Base-by-base conservation (phyloP, 768 basidiomycete genomes). In the Epithele typhae region DNA sequence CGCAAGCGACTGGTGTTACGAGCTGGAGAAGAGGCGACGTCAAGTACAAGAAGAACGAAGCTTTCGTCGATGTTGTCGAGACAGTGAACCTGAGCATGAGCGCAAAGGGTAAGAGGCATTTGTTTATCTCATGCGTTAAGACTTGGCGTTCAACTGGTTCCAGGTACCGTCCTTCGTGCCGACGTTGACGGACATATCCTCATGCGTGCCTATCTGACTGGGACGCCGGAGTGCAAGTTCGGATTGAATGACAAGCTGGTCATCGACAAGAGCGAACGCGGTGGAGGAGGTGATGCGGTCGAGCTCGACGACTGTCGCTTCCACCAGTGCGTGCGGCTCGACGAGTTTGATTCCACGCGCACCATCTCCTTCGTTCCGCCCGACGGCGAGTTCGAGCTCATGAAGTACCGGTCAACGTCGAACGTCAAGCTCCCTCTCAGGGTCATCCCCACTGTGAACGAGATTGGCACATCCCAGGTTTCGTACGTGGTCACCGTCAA, bases 11-110 rank as follows among this genome's bases (percentile, higher is more conserved):
- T 0, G 96, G 96, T 1, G 86, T 90, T 23, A 97, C 89, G 25
- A 95, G 87, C 64, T 99, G 96, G 96, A 73, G 96, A 34, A 75
- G 94, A 47, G 85, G 81, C 14, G 96, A 97, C 61, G 94, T 98
- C 59, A 95, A 94, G 65, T 98, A 99, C 68, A 88, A 96, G 74
- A 99, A 98, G 77, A 99, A 99, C 55, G 96, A 99, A 61, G 96
- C 96, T 0, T 99, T 98, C 56, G 95, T 99, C n/a, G 96, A 99
- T 62, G 96, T 99, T 8, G 89, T 99, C 36, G 96, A 99, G 71
- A 90, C 79, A 2, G 90, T 99, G 51, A 98, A 99, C 60, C 65
- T 98, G 45, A 85, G 91, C 57, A 96, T 98, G 94, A 95, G 92
- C 63, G 88, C 93, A 2, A 97, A 95, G 72, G 94, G 93, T 87